Evolutionary conservation across 768 basidiomycete genomes (phyloP).

Genomic region (Galerina sulciceps): DNA sequence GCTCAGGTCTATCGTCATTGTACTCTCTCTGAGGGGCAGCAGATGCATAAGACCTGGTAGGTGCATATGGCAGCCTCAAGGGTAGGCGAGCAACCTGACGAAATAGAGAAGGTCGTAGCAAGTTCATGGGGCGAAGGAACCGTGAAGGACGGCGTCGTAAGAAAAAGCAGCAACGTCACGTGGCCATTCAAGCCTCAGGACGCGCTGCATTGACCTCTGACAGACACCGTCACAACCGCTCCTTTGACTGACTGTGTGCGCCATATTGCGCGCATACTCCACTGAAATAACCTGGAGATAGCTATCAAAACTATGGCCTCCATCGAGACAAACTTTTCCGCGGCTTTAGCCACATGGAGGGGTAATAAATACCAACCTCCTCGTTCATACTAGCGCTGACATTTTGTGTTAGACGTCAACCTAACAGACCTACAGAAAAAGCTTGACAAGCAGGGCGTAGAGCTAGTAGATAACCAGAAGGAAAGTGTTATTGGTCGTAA

Average conservation of each 20-base stretch:
- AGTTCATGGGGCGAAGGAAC: slow-evolving; percentile 19
- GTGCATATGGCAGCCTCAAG: slow-evolving; percentile 2
- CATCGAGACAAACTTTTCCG: slow-evolving; percentile 86
- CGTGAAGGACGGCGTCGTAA: background rate
- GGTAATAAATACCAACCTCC: slow-evolving; percentile 51
- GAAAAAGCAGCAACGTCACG: slow-evolving; percentile 25
- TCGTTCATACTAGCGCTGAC: background rate
- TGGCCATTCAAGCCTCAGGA: slow-evolving; percentile 14
- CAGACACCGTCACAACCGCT: no score
- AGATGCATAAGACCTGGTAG: slow-evolving; percentile 14
- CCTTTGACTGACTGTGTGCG: no score
- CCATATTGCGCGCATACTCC: background rate
- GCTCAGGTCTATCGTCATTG: slow-evolving; percentile 12
- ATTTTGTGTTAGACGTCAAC: slow-evolving; percentile 68
- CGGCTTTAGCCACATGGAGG: slow-evolving; percentile 91
- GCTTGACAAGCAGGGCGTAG: slow-evolving; percentile 90
- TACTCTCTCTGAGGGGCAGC: slow-evolving; percentile 9
- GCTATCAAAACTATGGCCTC: slow-evolving; percentile 23
- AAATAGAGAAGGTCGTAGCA: slow-evolving; percentile 19
- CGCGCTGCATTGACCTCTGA: slow-evolving; percentile 10
- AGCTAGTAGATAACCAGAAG: slow-evolving; percentile 98
- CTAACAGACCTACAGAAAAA: slow-evolving; percentile 91
- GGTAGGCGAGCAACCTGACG: slow-evolving; percentile 16
- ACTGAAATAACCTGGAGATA: background rate
- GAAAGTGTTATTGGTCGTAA: slow-evolving; percentile 95